Conservation (phyloP, 73 alveolate genomes). For the Tetrahymena elliotti region DNA sequence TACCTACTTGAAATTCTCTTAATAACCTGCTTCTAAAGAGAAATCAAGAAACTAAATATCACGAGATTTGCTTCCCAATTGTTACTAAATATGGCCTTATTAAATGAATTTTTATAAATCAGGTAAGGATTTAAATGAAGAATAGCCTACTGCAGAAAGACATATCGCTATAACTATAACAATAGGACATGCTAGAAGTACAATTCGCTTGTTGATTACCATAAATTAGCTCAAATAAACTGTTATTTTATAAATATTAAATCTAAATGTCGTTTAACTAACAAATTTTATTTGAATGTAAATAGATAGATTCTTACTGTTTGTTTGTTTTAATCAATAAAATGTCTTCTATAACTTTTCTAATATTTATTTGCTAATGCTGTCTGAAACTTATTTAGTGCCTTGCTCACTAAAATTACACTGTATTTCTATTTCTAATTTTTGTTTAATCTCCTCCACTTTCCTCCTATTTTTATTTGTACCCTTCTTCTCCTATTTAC, state of each 20-base stretch:
- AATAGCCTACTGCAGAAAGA: not conserved
- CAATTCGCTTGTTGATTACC: not conserved
- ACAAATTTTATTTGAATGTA: not conserved
- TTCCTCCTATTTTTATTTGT: not conserved
- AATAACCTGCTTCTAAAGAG: not conserved
- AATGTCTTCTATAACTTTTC: not conserved
- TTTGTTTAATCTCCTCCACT: not conserved
- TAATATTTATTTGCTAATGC: not conserved
- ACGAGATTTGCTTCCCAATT: not conserved
- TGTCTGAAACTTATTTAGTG: not conserved
- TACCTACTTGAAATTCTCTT: not conserved
- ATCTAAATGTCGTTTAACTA: not conserved
- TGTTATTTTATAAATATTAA: not conserved
- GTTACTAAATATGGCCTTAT: not conserved
- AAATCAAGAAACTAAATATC: not conserved
- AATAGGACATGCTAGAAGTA: not conserved
- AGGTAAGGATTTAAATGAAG: not conserved
- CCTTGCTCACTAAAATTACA: not conserved
- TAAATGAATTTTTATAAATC: not conserved
- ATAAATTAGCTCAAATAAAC: not conserved
- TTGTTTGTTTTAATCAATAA: too few species aligned
- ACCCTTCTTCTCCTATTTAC: not conserved
- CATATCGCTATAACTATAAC: not conserved
- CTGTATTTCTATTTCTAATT: not conserved
- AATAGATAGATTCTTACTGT: not conserved